Evolutionary conservation across 441 rosid genomes (phyloP).

Genomic region (Erysimum cheiri): DNA sequence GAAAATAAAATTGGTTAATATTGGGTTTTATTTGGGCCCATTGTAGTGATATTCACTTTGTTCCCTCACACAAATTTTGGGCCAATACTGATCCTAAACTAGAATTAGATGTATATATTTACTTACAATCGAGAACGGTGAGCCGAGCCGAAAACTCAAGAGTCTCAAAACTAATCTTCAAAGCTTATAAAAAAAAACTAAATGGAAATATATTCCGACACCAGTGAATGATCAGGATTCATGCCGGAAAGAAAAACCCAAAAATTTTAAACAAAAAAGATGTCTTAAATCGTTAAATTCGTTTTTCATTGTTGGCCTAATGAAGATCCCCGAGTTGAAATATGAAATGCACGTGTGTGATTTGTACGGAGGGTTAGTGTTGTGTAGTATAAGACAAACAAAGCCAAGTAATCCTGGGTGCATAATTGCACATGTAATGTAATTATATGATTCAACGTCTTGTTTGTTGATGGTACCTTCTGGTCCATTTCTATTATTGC

Average conservation of each 20-base stretch:
- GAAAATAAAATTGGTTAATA: not conserved
- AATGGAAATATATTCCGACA: not conserved
- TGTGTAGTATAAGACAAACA: conserved; percentile 49
- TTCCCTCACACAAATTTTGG: not conserved
- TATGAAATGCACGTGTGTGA: conserved; percentile 38
- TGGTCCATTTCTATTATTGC: conserved; percentile 35
- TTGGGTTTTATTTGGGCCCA: conserved; percentile 4
- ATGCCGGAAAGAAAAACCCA: not conserved
- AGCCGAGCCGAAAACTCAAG: not conserved
- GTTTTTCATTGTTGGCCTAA: not conserved
- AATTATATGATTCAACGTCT: conserved; percentile 42
- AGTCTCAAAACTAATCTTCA: not conserved
- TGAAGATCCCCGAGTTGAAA: not conserved
- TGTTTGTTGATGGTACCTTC: conserved; percentile 40
- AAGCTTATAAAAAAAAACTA: too few relatives aligned
- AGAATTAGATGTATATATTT: not conserved
- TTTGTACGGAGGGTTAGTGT: conserved; percentile 45
- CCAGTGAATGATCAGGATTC: not conserved
- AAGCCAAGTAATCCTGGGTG: conserved; percentile 37
- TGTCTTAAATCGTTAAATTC: not conserved
- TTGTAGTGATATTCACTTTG: not conserved
- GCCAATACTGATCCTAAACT: not conserved
- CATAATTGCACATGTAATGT: conserved; percentile 46
- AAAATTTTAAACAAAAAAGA: not conserved
- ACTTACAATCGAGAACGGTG: not conserved